A percentile compares a stretch with the other conserved stretches of the same genome.
Conservation (phyloP, 179 eudicot species). For the Vitellaria paradoxa region DNA sequence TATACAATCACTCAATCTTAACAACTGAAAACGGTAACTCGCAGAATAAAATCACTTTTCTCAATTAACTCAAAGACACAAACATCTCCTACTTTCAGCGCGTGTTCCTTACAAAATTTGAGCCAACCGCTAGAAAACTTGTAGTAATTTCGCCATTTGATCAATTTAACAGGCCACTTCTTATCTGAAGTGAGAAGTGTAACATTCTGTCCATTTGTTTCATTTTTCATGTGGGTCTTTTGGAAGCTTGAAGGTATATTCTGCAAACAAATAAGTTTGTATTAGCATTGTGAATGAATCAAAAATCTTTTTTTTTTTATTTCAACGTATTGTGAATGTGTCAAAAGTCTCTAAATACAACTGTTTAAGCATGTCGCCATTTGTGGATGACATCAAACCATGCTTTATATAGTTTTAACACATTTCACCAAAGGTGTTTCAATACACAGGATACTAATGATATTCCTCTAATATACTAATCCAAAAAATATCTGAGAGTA, state of each 20-base stretch:
- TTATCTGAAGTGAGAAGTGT: neutral
- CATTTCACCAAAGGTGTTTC: too few relatives aligned
- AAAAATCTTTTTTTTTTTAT: too few relatives aligned
- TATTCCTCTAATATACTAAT: too few relatives aligned
- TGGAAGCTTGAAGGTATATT: conserved; percentile 11
- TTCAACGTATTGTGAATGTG: too few relatives aligned
- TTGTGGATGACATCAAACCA: too few relatives aligned
- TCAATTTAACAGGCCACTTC: conserved; percentile 2
- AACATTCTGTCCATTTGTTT: neutral
- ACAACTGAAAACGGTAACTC: conserved; percentile 7
- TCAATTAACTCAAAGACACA: conserved; percentile 16
- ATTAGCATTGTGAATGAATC: neutral
- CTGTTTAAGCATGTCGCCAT: too few relatives aligned
- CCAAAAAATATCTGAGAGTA: too few relatives aligned
- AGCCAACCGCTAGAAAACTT: neutral
- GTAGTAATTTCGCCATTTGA: neutral
- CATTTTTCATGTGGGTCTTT: neutral
- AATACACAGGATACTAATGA: too few relatives aligned
- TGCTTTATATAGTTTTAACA: too few relatives aligned
- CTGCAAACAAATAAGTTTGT: neutral
- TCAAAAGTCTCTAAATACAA: too few relatives aligned
- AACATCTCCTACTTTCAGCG: conserved; percentile 13
- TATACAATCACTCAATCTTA: neutral
- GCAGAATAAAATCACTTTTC: neutral
- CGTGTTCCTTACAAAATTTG: neutral